These are phyloP conservation scores for Colletotrichum ledebouriae DNA, from an alignment of 2,329 filamentous ascomycete genomes.

Conservation along the genomic window DNA sequence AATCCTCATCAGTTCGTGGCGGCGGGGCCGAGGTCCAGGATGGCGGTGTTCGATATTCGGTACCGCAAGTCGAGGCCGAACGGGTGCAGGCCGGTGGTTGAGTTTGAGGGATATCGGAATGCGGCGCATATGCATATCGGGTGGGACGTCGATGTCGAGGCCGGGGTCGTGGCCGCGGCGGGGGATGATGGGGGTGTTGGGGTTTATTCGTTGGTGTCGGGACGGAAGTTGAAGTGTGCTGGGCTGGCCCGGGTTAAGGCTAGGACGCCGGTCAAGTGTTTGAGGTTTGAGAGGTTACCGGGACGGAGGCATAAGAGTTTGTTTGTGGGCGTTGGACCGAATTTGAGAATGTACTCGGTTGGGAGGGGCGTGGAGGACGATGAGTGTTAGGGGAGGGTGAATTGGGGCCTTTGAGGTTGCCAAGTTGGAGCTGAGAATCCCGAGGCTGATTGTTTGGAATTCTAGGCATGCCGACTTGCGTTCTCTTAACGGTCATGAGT, in stretches of 20 bases:
- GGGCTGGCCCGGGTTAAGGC: slow-evolving; percentile 46
- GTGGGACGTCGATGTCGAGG: slow-evolving; percentile 62
- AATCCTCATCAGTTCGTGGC: slow-evolving; percentile 65
- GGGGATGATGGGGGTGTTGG: slow-evolving; percentile 63
- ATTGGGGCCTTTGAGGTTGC: too few relatives aligned
- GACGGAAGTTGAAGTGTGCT: slow-evolving; percentile 52
- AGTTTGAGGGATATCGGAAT: slow-evolving; percentile 66
- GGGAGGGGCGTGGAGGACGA: slow-evolving; percentile 51
- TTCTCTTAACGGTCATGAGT: too few relatives aligned
- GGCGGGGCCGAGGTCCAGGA: slow-evolving; percentile 62
- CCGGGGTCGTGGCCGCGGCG: slow-evolving; percentile 66
- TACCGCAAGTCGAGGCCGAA: slow-evolving; percentile 49
- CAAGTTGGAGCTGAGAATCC: too few relatives aligned
- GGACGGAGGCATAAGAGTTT: slow-evolving; percentile 61
- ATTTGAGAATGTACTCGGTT: slow-evolving; percentile 61
- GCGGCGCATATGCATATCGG: slow-evolving; percentile 62
- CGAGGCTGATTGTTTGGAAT: too few relatives aligned
- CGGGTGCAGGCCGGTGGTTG: slow-evolving; percentile 56
- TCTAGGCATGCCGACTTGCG: too few relatives aligned
- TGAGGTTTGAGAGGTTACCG: slow-evolving; percentile 62
- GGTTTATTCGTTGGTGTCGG: slow-evolving; percentile 64
- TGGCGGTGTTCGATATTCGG: slow-evolving; percentile 71
- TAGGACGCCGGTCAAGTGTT: slow-evolving; percentile 54
- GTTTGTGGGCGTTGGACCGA: slow-evolving; percentile 57
- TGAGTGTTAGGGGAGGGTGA: slow-evolving; percentile 45